Evolutionary conservation across 2,329 filamentous ascomycete genomes (phyloP), one percentile per base, ranked within the genome.

Genomic region (Fusarium hainanense): DNA sequence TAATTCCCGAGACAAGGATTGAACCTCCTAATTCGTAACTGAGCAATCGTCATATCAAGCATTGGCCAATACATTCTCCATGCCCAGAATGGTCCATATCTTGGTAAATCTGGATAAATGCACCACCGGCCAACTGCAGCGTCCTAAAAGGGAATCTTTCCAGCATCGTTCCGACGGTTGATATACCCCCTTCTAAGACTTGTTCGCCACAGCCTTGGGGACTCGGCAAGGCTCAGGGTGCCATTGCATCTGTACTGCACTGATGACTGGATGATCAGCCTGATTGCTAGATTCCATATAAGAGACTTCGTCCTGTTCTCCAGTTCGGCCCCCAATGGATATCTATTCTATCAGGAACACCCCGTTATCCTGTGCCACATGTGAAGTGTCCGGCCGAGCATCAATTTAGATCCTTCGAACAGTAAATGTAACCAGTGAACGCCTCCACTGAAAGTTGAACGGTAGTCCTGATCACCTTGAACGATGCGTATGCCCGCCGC

Each of bases 311-410:
- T 30, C 52, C 27, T 37, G 20, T 25, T 25, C 18, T 20, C 42
- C 9, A 44, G 20, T 34, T 28, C 18, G 63, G 41, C 49, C 54
- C 62, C 61, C 61, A 65, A 54, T 21, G 30, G 56, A 44, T 27
- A 37, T 21, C 23, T 14, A 32, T 28, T 52, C 32, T 21, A 9
- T 25, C 37, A 25, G 21, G 20, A 59, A 41, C 44, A 40, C 23
- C 10, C 21, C 21, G 21, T 42, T 52, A 18, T 28, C 23, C 56
- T 52, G 66, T 67, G 66, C 62, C 62, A 64, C 65, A 63, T 51
- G 32, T 34, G 30, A 6, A 66, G 23, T 42, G 23, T 21, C 49
- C 34, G 11, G 16, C 18, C 25, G 13, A 52, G 20, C 41, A 41
- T 18, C 32, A 52, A 23, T 42, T 13, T 28, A 18, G 21, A 52